Evolutionary conservation across 1,139 yeast species (phyloP), one percentile per base, ranked within the genome.

Genomic region (Yamadazyma pseudoaaseri): DNA sequence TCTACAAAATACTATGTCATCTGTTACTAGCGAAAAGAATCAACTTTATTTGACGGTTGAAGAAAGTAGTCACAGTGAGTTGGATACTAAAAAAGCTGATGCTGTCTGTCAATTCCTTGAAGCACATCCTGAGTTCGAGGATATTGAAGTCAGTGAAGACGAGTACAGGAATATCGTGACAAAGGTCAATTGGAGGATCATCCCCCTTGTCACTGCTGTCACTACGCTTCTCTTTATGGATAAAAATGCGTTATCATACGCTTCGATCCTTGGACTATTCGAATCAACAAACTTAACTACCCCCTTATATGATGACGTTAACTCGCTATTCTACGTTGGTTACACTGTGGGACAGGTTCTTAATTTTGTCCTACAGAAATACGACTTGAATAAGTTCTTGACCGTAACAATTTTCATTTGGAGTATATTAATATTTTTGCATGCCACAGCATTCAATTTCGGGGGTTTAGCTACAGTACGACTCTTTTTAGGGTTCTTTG

Each of bases 181-280:
- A 6, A 81, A 79, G 47, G 74, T 77, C 23, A 85, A 80, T 51
- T 27, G 68, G n/a, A 69, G 55, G 42, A 49, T 81, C 39, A 56
- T 77, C 10, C 33, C 34, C 2, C 23, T 35, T 11, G 25, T 31
- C 6, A 30, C 27, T 16, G 34, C 34, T 2, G 53, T 65, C 17
- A 60, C 66, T 42, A 40, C 65, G 35, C 37, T 68, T 14, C 49
- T 68, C 41, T 70, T 66, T 44, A 60, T 67, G 58, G 76, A 70
- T 45, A 70, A 70, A 42, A 67, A 71, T 2, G 58, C 73, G 2
- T 44, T 68, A 29, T 62, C 71, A 1, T 70, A 69, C 41, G 64
- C 68, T 21, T 51, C 73, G 2, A 57, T 70, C 22, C 53, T 68
- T 29, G 74, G 66, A 1, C 49, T 70, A 22, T 68, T 58, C 53